phyloP scores from a whole-genome alignment of 2,329 filamentous ascomycete genomes.

The Piedraia hortae region DNA sequence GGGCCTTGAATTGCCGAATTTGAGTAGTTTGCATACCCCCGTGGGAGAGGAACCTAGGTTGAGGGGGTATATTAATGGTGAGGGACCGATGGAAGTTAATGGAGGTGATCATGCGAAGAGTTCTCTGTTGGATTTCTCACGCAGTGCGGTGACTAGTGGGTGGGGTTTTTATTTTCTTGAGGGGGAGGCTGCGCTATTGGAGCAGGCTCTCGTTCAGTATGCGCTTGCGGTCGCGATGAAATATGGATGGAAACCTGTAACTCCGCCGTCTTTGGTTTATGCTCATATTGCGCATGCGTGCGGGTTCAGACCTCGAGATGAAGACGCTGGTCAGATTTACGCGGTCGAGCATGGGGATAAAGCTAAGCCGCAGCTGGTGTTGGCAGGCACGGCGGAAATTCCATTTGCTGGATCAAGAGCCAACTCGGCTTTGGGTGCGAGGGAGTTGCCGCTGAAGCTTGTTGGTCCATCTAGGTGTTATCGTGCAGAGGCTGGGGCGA shows the following conservation, averaged over 20 bases:
- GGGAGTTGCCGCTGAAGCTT: constrained; percentile 44
- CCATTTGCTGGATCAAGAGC: constrained; percentile 79
- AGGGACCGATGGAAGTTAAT: constrained; percentile 9
- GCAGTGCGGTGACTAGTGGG: constrained; percentile 53
- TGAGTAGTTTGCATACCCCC: constrained; percentile 54
- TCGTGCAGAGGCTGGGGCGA: constrained; percentile 73
- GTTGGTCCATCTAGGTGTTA: constrained; percentile 83
- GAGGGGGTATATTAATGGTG: constrained; percentile 53
- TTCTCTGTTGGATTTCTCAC: constrained; percentile 79
- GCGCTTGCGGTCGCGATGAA: constrained; percentile 45
- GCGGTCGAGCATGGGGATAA: constrained; percentile 35
- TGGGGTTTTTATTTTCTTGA: constrained; percentile 97
- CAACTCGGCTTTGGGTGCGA: constrained; percentile 34
- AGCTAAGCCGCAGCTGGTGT: constrained; percentile 39
- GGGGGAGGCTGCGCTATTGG: constrained; percentile 78
- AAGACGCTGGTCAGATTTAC: constrained; percentile 80
- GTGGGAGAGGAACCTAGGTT: constrained; percentile 35
- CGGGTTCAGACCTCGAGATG: constrained; percentile 80
- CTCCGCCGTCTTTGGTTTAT: constrained; percentile 77
- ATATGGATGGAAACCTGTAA: constrained; percentile 52
- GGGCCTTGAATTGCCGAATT: constrained; percentile 58
- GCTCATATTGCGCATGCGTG: constrained; percentile 71
- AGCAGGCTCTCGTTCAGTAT: constrained; percentile 78
- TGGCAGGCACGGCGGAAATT: constrained; percentile 83
- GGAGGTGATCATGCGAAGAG: too few species aligned